Conservation (phyloP, 352 stramenopile species). For the Pythium phragmitis region DNA sequence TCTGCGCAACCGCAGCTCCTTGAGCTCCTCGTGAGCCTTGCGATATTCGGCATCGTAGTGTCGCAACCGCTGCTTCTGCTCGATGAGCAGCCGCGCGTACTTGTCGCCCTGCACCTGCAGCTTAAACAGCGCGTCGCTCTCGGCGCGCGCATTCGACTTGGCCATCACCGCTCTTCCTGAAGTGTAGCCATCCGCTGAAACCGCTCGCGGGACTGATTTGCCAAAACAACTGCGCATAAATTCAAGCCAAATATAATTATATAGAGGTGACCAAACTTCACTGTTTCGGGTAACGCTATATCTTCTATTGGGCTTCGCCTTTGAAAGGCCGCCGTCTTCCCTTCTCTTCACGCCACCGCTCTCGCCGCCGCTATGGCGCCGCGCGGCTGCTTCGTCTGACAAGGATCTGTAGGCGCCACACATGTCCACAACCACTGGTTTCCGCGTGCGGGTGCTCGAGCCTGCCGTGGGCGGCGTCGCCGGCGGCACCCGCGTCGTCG, state of each 20-base stretch:
- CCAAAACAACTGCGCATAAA: not conserved
- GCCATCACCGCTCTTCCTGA: conserved; percentile 31
- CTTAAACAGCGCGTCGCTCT: conserved; percentile 82
- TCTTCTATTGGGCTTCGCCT: not conserved
- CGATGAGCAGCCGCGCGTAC: conserved; percentile 64
- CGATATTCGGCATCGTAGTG: conserved; percentile 73
- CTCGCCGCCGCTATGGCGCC: not conserved
- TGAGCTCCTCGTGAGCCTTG: conserved; percentile 64
- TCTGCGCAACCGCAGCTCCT: conserved; percentile 59
- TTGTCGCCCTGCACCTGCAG: conserved; percentile 82
- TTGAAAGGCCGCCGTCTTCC: conserved; percentile 3
- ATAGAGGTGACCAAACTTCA: not conserved
- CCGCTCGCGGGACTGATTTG: not conserved
- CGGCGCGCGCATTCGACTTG: conserved; percentile 61
- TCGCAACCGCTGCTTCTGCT: conserved; percentile 67
- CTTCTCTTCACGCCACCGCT: not conserved
- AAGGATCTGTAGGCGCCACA: not conserved
- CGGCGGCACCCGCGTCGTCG: conserved; percentile 48
- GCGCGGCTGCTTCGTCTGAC: not conserved
- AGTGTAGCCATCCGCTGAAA: conserved; percentile 23
- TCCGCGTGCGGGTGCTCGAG: conserved; percentile 60
- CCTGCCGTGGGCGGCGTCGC: conserved; percentile 41
- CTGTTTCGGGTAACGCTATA: not conserved
- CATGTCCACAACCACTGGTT: not conserved
- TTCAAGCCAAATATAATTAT: too few species aligned